Evolutionary conservation across 176 grass and related monocot species (phyloP).

Genomic region (Carex kokanica): DNA sequence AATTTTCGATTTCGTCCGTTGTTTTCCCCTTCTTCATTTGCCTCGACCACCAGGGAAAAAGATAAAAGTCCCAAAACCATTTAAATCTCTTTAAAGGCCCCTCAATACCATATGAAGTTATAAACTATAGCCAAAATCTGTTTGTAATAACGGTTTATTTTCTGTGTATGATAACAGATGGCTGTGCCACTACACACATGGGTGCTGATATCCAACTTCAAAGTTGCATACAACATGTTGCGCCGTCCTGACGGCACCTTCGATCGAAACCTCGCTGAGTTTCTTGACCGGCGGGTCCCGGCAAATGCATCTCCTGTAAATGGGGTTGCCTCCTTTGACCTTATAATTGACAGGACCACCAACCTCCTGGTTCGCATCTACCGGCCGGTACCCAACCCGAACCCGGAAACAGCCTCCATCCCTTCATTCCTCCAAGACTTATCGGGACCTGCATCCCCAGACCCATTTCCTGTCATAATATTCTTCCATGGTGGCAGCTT

Average conservation of each 20-base stretch:
- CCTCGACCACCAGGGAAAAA: constrained; percentile 10
- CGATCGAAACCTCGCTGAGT: constrained; percentile 81
- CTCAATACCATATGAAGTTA: not conserved
- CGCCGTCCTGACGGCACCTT: constrained; percentile 95
- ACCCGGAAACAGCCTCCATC: constrained; percentile 1
- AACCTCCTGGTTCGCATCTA: constrained; percentile 85
- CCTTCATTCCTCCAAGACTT: constrained; percentile 56
- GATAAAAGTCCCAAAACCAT: not conserved
- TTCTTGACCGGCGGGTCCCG: constrained; percentile 56
- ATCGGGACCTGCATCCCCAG: constrained; percentile 37
- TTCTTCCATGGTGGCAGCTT: constrained; percentile 99
- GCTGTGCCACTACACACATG: constrained; percentile 86
- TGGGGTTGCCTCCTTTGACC: constrained; percentile 76
- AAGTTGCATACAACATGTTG: constrained; percentile 85
- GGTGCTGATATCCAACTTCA: constrained; percentile 99
- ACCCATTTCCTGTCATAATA: constrained; percentile 86
- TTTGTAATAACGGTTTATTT: constrained; percentile 5
- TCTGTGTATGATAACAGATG: constrained; percentile 42
- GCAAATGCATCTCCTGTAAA: constrained; percentile 55
- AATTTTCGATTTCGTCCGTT: constrained; percentile 23
- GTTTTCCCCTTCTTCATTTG: constrained; percentile 1
- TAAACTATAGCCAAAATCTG: not conserved
- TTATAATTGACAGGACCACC: constrained; percentile 53
- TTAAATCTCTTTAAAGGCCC: not conserved
- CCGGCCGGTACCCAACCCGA: constrained; percentile 33